A percentile compares a stretch with the other conserved stretches of the same genome.
These are phyloP conservation scores for Starmerella lactis-condensi DNA, from an alignment of 805 yeast species.

Conservation along the genomic window DNA sequence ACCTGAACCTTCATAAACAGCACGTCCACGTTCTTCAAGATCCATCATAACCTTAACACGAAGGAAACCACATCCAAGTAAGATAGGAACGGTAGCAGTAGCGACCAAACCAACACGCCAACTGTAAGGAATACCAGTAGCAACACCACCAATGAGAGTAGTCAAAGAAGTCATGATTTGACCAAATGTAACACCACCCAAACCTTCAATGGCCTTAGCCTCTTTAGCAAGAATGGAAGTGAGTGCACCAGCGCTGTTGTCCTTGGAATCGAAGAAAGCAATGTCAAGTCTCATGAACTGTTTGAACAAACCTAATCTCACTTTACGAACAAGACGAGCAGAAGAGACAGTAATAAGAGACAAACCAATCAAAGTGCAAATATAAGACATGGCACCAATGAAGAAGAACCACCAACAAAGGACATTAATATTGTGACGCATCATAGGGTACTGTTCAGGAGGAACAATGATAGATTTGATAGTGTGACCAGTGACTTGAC, in stretches of 20 bases:
- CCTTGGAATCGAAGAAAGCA: conserved; percentile 23
- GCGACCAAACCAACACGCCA: conserved; percentile 28
- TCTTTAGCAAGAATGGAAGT: conserved; percentile 25
- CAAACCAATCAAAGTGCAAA: conserved; percentile 16
- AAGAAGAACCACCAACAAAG: conserved; percentile 23
- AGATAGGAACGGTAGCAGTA: conserved; percentile 24
- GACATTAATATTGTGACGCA: conserved; percentile 23
- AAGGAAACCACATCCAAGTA: conserved; percentile 26
- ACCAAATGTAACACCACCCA: conserved; percentile 27
- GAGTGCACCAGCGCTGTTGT: conserved; percentile 25
- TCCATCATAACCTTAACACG: conserved; percentile 22
- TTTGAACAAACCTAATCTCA: conserved; percentile 20
- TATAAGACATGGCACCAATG: conserved; percentile 20
- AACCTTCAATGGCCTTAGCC: conserved; percentile 25
- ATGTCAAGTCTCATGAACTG: conserved; percentile 25
- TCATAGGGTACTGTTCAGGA: conserved; percentile 18
- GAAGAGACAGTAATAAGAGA: conserved; percentile 18
- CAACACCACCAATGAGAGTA: conserved; percentile 25
- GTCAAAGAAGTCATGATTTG: conserved; percentile 24
- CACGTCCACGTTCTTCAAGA: conserved; percentile 24
- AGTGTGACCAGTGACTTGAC: conserved; percentile 24
- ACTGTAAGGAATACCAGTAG: conserved; percentile 24
- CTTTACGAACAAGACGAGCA: conserved; percentile 21
- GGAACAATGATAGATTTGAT: conserved; percentile 23
- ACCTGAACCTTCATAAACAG: conserved; percentile 25